Base-by-base conservation (phyloP, 1,139 yeast species). In the Candida labiduridarum region DNA sequence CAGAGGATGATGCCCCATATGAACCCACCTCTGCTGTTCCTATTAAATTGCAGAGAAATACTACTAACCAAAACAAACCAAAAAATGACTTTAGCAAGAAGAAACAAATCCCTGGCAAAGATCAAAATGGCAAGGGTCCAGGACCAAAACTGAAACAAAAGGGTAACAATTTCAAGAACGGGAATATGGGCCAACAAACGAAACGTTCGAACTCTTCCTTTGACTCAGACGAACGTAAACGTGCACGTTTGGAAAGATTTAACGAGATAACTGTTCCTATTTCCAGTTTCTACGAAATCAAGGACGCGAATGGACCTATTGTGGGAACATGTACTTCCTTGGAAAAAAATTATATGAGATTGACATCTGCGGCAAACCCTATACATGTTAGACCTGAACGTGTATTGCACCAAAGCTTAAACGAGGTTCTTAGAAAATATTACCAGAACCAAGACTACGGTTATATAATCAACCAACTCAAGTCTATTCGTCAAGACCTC, bases 281-380 rank as follows among this genome's bases (percentile, higher is more conserved):
- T 30, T 39, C 52, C 22, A 47, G 41, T 14, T 47, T 35, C 22
- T 31, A 35, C 16, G 36, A 36, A 14, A 43, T 35, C 27, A 27
- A 30, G n/a, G 39, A 16, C 22, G 16, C 43, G 8, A 47, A 43
- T 14, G 19, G 44, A 8, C 35, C 46, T 10, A 71, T 92, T 6
- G 78, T 87, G 4, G 99, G 99, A 0, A 74, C 80, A 3, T 80
- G 87, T 59, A 76, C 76, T 40, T 72, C 64, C 2, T 64, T 94
- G 33, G 97, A 92, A 58, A 94, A 94, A 64, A 74, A 80, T 47
- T 94, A 90, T 63, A 71, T 90, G 34, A 76, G 99, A 55, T 72
- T 94, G 52, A 94, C 99, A 0, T 89, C 97, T 1, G 97, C 86
- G 44, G 97, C 98, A 0, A 90, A 89, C 56, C 97, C 98, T 0